Evolutionary conservation across 2,329 filamentous ascomycete genomes (phyloP), one percentile per base, ranked within the genome.

Genomic region (Phyllosticta citriasiana): DNA sequence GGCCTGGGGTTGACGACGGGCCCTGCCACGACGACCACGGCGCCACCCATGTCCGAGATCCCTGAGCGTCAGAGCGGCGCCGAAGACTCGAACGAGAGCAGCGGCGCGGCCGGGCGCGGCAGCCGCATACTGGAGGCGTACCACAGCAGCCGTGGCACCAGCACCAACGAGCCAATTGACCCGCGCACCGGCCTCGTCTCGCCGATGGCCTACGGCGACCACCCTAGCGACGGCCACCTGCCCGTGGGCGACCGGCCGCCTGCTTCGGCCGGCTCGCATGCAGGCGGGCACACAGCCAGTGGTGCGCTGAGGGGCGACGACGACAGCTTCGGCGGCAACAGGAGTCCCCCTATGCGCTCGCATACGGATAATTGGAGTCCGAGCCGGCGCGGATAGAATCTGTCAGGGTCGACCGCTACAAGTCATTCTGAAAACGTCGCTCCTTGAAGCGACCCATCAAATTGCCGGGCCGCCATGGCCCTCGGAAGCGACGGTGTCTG

Each of bases 1-100:
- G 79, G 77, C 8, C 76, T 78, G 62, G 78, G 33, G 8, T 8
- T 40, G 5, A 40, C 14, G 10, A 40, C 33, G 66, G 67, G 2
- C 57, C 61, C 26, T n/a, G 66, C 6, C 66, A 65, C 22, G 4
- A 16, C 10, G 4, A 65, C 22, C 10, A 16, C 10, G 4, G 33
- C 33, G 10, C 33, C 33, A 4, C 33, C 33, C 33, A 40, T 65
- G 64, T 5, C 33, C 33, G 33, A 40, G 14, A 40, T 40, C 14
- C 33, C 33, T 16, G 33, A 40, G 14, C 33, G 33, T 2, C 33
- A 40, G 33, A 40, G 33, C 33, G 33, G 33, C 33, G 33, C 33
- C 33, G 33, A 54, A 54, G 52, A 54, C 26, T 54, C 22, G 26
- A 27, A 54, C 52, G 52, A 27, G 22, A 27, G 26, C 22, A 54